Evolutionary conservation across 148 eudicot species (phyloP).

Genomic region (Vaccinium vitisidaea): DNA sequence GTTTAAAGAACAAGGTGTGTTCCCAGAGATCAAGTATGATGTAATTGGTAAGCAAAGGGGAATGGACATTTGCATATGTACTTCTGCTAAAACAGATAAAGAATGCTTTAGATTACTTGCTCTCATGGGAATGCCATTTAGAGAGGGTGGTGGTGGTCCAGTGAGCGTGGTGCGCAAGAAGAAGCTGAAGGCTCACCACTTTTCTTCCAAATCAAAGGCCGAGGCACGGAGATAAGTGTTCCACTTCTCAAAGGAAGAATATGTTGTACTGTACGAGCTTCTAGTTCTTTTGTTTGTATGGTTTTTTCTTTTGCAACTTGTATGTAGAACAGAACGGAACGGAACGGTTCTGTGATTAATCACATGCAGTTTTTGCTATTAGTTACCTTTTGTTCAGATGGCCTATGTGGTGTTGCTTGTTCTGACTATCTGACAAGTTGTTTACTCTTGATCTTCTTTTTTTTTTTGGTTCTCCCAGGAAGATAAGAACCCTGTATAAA

Average conservation of each 20-base stretch:
- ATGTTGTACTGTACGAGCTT: not conserved
- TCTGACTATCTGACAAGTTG: not conserved
- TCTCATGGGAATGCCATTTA: constrained; percentile 97
- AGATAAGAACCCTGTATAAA: not conserved
- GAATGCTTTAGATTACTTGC: constrained; percentile 71
- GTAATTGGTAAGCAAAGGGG: constrained; percentile 79
- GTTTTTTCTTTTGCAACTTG: not conserved
- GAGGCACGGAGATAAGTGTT: constrained; percentile 37
- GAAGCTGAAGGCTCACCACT: constrained; percentile 89
- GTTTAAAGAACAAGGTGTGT: constrained; percentile 77
- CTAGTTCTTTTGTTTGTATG: not conserved
- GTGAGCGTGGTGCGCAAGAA: constrained; percentile 57
- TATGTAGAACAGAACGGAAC: not conserved
- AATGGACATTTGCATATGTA: constrained; percentile 88
- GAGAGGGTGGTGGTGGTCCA: constrained; percentile 62
- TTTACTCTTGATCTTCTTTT: not conserved
- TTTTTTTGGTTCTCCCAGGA: not conserved
- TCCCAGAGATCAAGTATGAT: constrained; percentile 78
- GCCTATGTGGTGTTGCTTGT: constrained; percentile 1
- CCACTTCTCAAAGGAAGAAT: not conserved
- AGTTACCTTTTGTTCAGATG: not conserved
- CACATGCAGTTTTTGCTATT: not conserved
- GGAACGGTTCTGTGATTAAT: constrained; percentile 1
- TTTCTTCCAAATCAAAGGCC: constrained; percentile 54
- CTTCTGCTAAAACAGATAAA: constrained; percentile 89